Evolutionary conservation across 805 yeast species (phyloP), one percentile per base, ranked within the genome.

Genomic region (Candida fluviatilis): DNA sequence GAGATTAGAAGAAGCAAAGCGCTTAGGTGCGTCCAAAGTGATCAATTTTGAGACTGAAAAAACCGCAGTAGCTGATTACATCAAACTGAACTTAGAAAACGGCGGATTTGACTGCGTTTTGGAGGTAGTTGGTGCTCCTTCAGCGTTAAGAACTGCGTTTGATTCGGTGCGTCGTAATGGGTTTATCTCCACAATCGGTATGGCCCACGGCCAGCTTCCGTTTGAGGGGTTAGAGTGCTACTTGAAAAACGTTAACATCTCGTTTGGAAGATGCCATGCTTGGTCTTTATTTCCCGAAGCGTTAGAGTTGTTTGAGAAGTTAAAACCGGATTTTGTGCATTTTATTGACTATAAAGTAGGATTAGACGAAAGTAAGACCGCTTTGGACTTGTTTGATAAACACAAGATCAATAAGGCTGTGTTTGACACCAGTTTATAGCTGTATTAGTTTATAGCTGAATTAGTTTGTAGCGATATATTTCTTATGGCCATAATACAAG

Each of bases 211-310:
- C 4, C 67, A 64, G 0, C 51, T 79, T 7, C 83, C 84, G 4
- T 75, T 79, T 50, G 60, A 64, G 34, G 83, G 80, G 0, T 55
- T 77, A 23, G 80, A 79, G 36, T 75, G 80, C 41, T 79, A 79
- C 47, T 52, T 70, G 51, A 79, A 79, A 50, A 75, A 78, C 43
- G 59, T 77, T 39, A 73, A 75, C 8, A 48, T 78, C 30, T 78
- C 79, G 23, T 79, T 79, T 53, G 85, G 85, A 3, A 56, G 84
- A 49, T 79, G 84, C 54, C 83, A 81, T 28, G 76, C 76, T 3
- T 70, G 79, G 67, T 66, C 81, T 2, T 59, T 77, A 27, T 79
- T 74, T 49, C 66, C 59, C 8, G 82, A 77, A 31, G 66, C 83
- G 0, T 60, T 78, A 24, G 62, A 64, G 30, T 60, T 73, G 0